Evolutionary conservation across 1,139 yeast genomes (phyloP).

Genomic region (Blastobotrys elegans): DNA sequence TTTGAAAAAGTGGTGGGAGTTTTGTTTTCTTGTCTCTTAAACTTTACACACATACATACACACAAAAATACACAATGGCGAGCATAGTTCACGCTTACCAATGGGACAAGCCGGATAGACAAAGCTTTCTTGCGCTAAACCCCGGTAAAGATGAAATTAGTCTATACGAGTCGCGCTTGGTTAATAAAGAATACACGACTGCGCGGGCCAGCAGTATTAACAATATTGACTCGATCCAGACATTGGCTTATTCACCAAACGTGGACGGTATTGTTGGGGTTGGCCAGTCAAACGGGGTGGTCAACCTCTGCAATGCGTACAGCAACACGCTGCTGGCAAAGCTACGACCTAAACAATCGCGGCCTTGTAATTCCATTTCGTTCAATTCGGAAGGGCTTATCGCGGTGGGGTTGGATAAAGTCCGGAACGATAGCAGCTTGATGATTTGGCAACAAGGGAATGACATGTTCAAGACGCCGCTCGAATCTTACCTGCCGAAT

Average conservation of each 20-base stretch:
- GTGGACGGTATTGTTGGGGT: conserved; percentile 52
- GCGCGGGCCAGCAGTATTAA: conserved; percentile 39
- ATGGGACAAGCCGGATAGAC: conserved; percentile 52
- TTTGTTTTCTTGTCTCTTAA: background rate
- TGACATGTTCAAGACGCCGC: conserved; percentile 36
- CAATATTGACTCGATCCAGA: conserved; percentile 69
- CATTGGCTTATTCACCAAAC: conserved; percentile 58
- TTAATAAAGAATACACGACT: conserved; percentile 19
- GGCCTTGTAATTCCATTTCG: conserved; percentile 72
- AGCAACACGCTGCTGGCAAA: conserved; percentile 41
- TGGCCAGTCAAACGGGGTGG: conserved; percentile 68
- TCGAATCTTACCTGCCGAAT: conserved; percentile 59
- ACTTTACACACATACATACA: background rate
- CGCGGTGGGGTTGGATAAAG: conserved; percentile 78
- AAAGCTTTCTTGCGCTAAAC: conserved; percentile 56
- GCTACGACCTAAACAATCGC: conserved; percentile 59
- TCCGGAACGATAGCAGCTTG: conserved; percentile 70
- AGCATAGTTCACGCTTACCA: conserved; percentile 49
- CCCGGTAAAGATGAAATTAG: conserved; percentile 67
- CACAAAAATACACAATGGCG: conserved; percentile 14
- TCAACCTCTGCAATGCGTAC: conserved; percentile 53
- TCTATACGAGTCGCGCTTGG: conserved; percentile 48
- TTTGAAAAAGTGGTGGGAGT: background rate
- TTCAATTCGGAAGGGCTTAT: conserved; percentile 61
- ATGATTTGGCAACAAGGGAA: conserved; percentile 61